A percentile compares a stretch with the other conserved stretches of the same genome.
Evolutionary conservation across 305 asterid species (phyloP).

Genomic region (Fraxinus albicans): DNA sequence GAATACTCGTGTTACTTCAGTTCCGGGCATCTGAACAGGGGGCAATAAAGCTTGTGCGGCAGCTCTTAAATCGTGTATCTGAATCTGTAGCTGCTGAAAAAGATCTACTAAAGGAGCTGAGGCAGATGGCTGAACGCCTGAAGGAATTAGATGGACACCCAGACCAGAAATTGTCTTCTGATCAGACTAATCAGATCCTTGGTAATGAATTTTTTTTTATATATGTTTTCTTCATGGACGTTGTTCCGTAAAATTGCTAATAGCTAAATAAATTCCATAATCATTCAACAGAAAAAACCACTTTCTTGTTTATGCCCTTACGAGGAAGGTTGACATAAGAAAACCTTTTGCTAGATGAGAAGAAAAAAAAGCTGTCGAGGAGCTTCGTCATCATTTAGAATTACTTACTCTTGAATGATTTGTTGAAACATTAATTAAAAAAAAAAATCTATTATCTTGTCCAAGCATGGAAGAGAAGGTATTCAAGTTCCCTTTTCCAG

Average conservation of each 20-base stretch:
- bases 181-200: slow-evolving; percentile 51
- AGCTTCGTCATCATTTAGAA: background rate
- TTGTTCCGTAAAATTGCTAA: background rate
- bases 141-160: slow-evolving; percentile 61
- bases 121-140: slow-evolving; percentile 67
- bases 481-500: background rate
- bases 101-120: slow-evolving; percentile 69
- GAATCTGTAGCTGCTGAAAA: slow-evolving; percentile 57
- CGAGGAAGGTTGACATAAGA: background rate
- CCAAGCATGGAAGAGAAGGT: background rate
- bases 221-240: background rate
- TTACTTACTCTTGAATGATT: background rate
- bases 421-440: background rate
- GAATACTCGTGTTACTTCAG: slow-evolving; percentile 61
- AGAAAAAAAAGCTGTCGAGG: background rate
- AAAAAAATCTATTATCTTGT: background rate
- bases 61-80: slow-evolving; percentile 48
- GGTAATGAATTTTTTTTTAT: slow-evolving; percentile 39
- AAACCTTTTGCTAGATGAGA: background rate
- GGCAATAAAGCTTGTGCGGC: slow-evolving; percentile 63
- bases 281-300: background rate
- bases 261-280: background rate
- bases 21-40: slow-evolving; percentile 73
- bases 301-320: background rate
- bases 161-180: slow-evolving; percentile 50